Evolutionary conservation across 2,329 filamentous ascomycete species (phyloP).

Genomic region (Xylaria sp.): DNA sequence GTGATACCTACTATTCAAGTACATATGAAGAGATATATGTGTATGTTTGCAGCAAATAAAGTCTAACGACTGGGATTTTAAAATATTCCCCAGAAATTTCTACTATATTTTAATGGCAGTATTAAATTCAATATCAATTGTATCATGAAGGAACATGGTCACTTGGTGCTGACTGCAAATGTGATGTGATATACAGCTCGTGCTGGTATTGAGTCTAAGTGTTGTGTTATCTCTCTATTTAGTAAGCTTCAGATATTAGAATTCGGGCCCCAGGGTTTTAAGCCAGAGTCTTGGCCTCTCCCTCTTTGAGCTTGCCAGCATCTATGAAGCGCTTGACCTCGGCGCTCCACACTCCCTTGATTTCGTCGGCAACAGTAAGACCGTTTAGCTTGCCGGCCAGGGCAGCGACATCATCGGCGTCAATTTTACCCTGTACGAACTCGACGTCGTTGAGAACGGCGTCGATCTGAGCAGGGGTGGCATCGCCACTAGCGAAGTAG

Average conservation of each 20-base stretch:
- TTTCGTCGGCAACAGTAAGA: slow-evolving; percentile 81
- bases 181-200: slow-evolving; percentile 22
- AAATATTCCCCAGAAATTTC: not conserved
- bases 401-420: slow-evolving; percentile 87
- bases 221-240: slow-evolving; percentile 7
- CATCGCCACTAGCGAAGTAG: slow-evolving; percentile 84
- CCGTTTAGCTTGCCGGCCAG: slow-evolving; percentile 83
- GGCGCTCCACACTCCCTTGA: slow-evolving; percentile 83
- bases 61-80: no score
- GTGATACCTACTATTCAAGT: no score
- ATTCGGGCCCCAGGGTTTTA: not conserved
- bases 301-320: slow-evolving; percentile 87
- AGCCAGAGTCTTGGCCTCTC: slow-evolving; percentile 71
- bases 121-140: not conserved
- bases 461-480: slow-evolving; percentile 82
- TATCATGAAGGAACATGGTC: not conserved
- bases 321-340: slow-evolving; percentile 82
- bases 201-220: slow-evolving; percentile 13
- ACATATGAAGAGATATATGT: no score
- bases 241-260: not conserved
- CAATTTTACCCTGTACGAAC: slow-evolving; percentile 85
- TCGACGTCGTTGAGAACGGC: slow-evolving; percentile 87
- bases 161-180: no score
- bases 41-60: no score
- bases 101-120: not conserved